Evolutionary conservation across 805 yeast species (phyloP).

Genomic region (Candida khao-thaluensis): DNA sequence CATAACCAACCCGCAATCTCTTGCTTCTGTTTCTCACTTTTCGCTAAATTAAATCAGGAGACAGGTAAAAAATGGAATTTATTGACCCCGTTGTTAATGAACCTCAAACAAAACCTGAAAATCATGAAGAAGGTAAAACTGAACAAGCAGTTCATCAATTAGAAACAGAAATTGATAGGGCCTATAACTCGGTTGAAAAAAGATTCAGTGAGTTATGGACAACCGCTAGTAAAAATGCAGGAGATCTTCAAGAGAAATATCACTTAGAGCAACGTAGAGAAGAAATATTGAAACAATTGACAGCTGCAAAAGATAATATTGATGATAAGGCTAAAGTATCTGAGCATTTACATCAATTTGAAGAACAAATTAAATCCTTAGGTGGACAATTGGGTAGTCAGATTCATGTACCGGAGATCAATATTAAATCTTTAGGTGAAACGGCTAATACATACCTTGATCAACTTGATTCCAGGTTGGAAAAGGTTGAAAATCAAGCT

Average conservation of each 20-base stretch:
- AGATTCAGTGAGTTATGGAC: conserved; percentile 34
- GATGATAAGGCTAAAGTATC: conserved; percentile 21
- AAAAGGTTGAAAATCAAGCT: conserved; percentile 68
- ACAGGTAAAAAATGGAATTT: conserved; percentile 29
- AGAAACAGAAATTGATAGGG: conserved; percentile 53
- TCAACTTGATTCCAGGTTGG: conserved; percentile 67
- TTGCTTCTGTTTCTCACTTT: no score
- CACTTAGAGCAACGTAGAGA: conserved; percentile 28
- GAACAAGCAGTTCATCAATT: conserved; percentile 51
- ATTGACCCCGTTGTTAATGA: conserved; percentile 26
- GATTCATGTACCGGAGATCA: conserved; percentile 19
- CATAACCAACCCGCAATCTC: no score
- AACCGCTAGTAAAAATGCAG: conserved; percentile 32
- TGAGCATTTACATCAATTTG: conserved; percentile 26
- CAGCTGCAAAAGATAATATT: conserved; percentile 25
- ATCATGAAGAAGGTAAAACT: conserved; percentile 35
- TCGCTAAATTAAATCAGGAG: no score
- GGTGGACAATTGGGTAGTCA: conserved; percentile 13
- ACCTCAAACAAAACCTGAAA: conserved; percentile 16
- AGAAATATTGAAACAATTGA: conserved; percentile 29
- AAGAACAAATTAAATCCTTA: conserved; percentile 27
- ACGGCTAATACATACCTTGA: conserved; percentile 61
- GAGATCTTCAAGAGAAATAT: conserved; percentile 27
- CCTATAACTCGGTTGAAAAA: conserved; percentile 46
- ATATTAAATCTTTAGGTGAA: conserved; percentile 19